Conservation (phyloP, 2,329 filamentous ascomycete species). For the Aspergillus fischeri region DNA sequence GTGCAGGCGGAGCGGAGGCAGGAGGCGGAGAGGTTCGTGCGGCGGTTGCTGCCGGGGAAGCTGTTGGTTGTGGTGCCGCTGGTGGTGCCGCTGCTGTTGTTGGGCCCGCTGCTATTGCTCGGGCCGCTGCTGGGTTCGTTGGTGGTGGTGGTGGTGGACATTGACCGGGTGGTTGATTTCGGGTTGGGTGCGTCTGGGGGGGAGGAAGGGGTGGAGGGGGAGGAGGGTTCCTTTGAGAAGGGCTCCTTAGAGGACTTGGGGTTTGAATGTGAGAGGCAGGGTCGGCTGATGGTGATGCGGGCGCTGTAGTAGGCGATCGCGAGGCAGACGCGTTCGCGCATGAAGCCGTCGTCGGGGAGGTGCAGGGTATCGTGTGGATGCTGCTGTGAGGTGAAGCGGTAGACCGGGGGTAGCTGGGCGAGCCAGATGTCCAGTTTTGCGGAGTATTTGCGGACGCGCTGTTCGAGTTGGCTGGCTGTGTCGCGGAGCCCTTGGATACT, state of each 20-base stretch:
- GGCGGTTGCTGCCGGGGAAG: conserved; percentile 6
- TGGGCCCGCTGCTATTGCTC: no score
- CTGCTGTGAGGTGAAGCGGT: conserved; percentile 30
- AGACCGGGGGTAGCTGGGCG: conserved; percentile 27
- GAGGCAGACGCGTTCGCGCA: conserved; percentile 33
- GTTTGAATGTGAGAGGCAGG: conserved; percentile 38
- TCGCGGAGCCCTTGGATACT: conserved; percentile 34
- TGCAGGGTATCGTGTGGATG: conserved; percentile 16
- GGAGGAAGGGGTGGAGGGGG: neutral
- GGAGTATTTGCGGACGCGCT: conserved; percentile 29
- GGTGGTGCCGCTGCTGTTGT: no score
- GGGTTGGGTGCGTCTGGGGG: neutral
- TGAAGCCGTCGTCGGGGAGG: conserved; percentile 10
- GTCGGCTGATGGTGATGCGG: conserved; percentile 38
- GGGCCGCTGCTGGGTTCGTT: no score
- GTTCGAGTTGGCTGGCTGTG: conserved; percentile 28
- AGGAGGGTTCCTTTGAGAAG: neutral
- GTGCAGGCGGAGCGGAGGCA: conserved; percentile 39
- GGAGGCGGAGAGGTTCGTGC: conserved; percentile 24
- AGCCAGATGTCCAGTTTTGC: conserved; percentile 34
- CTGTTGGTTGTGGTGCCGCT: neutral
- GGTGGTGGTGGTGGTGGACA: no score
- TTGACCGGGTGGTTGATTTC: no score
- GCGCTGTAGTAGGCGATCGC: conserved; percentile 41
- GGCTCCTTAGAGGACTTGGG: neutral